Base-by-base conservation (phyloP, 2,329 filamentous ascomycete genomes). In the Tolypocladium endophyticum region DNA sequence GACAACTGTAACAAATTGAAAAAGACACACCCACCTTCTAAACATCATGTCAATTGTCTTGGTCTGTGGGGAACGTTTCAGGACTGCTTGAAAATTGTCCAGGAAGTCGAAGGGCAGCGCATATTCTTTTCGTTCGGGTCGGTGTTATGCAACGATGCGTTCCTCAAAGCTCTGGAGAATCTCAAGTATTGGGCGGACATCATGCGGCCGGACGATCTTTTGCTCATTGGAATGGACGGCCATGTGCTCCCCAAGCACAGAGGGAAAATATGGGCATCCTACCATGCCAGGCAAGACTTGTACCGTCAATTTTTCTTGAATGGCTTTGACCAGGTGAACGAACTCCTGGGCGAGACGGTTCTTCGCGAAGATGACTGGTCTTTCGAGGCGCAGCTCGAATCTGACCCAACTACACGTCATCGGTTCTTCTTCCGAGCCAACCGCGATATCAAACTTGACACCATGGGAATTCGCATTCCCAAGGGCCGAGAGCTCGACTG, bases 181-280 rank as follows among this genome's bases (percentile, higher is more conserved):
- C 66, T 77, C 33, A 71, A 70, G 61, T 66, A 64, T 52, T 77
- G 75, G 75, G 73, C 69, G 12, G 61, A 64, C n/a, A 62, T 68
- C 30, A 66, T 77, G 58, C 72, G 72, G 4, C 62, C 66, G 1
- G 64, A 69, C 3, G 75, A 77, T 55, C 63, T 70, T 30, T 65
- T 77, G 28, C 65, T 77, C 9, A 71, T 74, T 33, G 75, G 75
- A 53, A 77, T 77, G 75, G 75, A 77, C 58, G 75, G 69, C 0
- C 75, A 77, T 59, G 63, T 72, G 36, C 64, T 71, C 30, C 68
- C 68, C 4, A 56, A 65, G 1, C 63, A 74, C 53, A 61, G 63
- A n/a, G 64, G 69, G 12, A 77, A 77, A 62, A 71, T 77, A 47
- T 75, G 74, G 74, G 67, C 62, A 8, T 72, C 75, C 23, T 77